Conservation (phyloP, 768 basidiomycete species). For the Rhodotorula paludigena region DNA sequence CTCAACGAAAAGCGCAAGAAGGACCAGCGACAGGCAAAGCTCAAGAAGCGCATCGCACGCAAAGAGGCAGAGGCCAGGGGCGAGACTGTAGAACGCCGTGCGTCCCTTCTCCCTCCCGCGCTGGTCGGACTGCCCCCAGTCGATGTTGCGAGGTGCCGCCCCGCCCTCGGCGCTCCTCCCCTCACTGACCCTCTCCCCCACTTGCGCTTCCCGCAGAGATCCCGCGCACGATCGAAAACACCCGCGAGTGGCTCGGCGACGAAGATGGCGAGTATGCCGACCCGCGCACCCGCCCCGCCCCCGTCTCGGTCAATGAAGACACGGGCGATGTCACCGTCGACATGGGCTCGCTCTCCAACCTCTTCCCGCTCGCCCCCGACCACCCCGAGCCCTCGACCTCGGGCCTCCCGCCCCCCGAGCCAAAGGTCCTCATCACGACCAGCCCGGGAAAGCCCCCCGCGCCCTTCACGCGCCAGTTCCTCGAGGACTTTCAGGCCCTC, state of each 20-base stretch:
- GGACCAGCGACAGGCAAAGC: conserved; percentile 38
- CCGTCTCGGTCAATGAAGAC: conserved; percentile 43
- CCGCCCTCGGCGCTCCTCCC: no score
- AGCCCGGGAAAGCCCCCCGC: conserved; percentile 37
- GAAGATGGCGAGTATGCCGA: conserved; percentile 36
- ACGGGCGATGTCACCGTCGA: conserved; percentile 49
- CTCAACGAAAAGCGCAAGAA: conserved; percentile 34
- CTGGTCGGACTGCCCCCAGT: background rate
- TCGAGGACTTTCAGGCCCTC: conserved; percentile 41
- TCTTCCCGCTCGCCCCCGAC: conserved; percentile 57
- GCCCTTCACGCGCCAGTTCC: conserved; percentile 37
- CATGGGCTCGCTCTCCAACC: conserved; percentile 44
- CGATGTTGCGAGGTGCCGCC: no score
- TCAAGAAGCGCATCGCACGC: conserved; percentile 70
- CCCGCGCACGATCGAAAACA: conserved; percentile 75
- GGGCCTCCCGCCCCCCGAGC: conserved; percentile 35
- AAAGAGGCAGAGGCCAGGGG: conserved; percentile 74
- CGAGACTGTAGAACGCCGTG: conserved; percentile 70
- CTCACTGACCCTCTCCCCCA: background rate
- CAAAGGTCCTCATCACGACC: conserved; percentile 40
- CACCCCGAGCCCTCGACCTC: conserved; percentile 50
- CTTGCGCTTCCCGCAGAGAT: conserved; percentile 24
- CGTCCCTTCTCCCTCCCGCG: conserved; percentile 44
- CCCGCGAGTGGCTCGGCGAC: conserved; percentile 60
- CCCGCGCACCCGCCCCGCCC: conserved; percentile 36